Conservation (phyloP, 2,329 filamentous ascomycete genomes). For the Huntiella moniliformis region DNA sequence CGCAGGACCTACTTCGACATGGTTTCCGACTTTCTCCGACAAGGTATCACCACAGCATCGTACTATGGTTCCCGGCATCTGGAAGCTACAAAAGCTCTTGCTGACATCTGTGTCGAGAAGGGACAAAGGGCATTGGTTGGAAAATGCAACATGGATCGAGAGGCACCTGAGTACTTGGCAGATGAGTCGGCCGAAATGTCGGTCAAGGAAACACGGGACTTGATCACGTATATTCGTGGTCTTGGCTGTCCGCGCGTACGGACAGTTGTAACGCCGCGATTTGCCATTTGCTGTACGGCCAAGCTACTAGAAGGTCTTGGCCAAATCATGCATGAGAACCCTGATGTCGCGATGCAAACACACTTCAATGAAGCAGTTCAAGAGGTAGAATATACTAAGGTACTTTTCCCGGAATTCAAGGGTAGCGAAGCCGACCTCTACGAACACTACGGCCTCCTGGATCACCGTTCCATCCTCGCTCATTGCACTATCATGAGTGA, state of each 20-base stretch:
- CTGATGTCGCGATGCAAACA: slow-evolving; percentile 39
- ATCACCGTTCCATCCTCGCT: slow-evolving; percentile 38
- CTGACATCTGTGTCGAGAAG: slow-evolving; percentile 30
- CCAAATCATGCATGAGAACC: slow-evolving; percentile 28
- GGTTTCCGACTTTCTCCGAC: slow-evolving; percentile 38
- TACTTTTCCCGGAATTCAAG: slow-evolving; percentile 35
- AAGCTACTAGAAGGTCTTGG: slow-evolving; percentile 37
- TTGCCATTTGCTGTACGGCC: slow-evolving; percentile 40
- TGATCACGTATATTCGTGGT: slow-evolving; percentile 27
- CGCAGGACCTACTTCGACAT: slow-evolving; percentile 29
- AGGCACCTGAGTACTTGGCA: slow-evolving; percentile 33
- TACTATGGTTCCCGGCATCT: slow-evolving; percentile 41
- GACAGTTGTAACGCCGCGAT: slow-evolving; percentile 37
- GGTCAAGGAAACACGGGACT: slow-evolving; percentile 28
- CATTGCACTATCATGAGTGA: slow-evolving; percentile 46
- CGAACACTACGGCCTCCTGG: slow-evolving; percentile 33
- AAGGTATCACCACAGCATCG: slow-evolving; percentile 42
- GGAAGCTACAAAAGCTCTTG: slow-evolving; percentile 36
- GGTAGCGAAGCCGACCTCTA: slow-evolving; percentile 41
- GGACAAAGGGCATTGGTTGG: slow-evolving; percentile 42
- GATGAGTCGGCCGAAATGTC: slow-evolving; percentile 29
- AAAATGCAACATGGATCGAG: slow-evolving; percentile 44
- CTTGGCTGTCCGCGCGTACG: slow-evolving; percentile 24
- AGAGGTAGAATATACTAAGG: slow-evolving; percentile 35
- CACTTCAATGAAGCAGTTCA: slow-evolving; percentile 48